Evolutionary conservation across 139 green algal species (phyloP).

Genomic region (Chlorella sp.): DNA sequence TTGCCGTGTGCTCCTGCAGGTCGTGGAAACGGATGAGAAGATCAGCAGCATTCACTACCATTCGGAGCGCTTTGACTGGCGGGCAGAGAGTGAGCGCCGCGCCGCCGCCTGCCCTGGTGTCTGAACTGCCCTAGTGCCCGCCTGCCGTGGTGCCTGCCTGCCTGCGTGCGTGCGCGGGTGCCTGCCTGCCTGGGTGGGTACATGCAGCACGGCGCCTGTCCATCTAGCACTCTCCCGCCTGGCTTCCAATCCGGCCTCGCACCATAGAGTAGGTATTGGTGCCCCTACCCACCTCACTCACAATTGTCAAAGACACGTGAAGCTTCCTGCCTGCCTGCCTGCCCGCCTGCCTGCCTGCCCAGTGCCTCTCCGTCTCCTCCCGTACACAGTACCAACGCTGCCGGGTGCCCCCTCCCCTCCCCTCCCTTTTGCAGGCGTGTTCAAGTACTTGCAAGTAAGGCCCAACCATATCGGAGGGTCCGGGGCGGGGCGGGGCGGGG

Average conservation of each 20-base stretch:
- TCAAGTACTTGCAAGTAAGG: constrained; percentile 74
- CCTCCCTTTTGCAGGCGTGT: constrained; percentile 36
- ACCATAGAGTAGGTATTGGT: too few species aligned
- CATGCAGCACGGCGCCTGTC: neutral
- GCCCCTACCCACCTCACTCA: too few species aligned
- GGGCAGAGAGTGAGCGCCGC: constrained; percentile 3
- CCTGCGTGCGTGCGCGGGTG: neutral
- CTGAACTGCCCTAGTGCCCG: too few species aligned
- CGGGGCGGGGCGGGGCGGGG: too few species aligned
- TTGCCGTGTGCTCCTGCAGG: neutral
- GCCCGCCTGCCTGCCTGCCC: neutral
- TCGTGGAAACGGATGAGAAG: constrained; percentile 20
- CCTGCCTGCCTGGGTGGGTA: too few species aligned
- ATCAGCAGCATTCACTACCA: constrained; percentile 28
- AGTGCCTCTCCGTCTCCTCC: neutral
- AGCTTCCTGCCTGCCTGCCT: too few species aligned
- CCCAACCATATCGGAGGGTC: too few species aligned
- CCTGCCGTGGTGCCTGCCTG: neutral
- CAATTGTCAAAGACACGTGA: too few species aligned
- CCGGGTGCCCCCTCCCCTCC: neutral
- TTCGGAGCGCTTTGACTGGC: constrained; percentile 24
- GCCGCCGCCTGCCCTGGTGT: neutral
- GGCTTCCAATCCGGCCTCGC: too few species aligned
- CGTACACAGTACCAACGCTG: too few species aligned
- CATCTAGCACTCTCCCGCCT: too few species aligned